Evolutionary conservation across 148 eudicot species (phyloP), one percentile per base, ranked within the genome.

Genomic region (Dianthus caryophyllus): DNA sequence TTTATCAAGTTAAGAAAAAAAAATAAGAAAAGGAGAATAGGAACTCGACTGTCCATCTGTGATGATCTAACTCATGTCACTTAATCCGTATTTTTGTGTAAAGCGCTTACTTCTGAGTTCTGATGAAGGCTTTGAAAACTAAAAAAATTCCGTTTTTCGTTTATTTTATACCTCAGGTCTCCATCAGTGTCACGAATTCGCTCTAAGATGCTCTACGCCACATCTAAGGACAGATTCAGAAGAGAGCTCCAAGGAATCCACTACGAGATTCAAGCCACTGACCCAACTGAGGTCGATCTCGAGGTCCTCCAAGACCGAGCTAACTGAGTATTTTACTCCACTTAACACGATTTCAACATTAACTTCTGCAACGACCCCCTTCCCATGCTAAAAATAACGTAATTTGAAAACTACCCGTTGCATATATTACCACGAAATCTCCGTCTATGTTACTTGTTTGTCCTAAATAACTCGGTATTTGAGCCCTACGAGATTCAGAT

Each of bases 221-320:
- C 89, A 78, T 83, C 94, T 49, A 85, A 88, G 74, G 83, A 79
- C 46, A 80, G 80, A 66, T 85, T 88, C 76, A 78, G 86, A 65
- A 70, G 86, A 75, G 89, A 88, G 78, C 73, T 88, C 18, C 73
- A 81, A 24, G 94, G 89, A 43, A 78, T 88, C 73, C 94, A 88
- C 78, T 87, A 81, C 18, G 94, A 88, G 67, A 88, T 88, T 70
- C 94, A 88, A 70, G 94, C 94, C 31, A 88, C 94, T 15, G 94
- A 88, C 74, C 79, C 87, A 13, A 76, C 87, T 7, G 94, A 88
- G 64, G 76, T 85, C 82, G 87, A 83, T 33, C 83, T 88, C 20
- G 89, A 80, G 72, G 82, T 81, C 55, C 75, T 88, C 66, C 75
- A 70, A 38, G 87, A 81, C 16, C 81, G 87, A 24, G 87, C 85